Conservation (phyloP, 805 yeast genomes). For the Pichia phayaonensis region DNA sequence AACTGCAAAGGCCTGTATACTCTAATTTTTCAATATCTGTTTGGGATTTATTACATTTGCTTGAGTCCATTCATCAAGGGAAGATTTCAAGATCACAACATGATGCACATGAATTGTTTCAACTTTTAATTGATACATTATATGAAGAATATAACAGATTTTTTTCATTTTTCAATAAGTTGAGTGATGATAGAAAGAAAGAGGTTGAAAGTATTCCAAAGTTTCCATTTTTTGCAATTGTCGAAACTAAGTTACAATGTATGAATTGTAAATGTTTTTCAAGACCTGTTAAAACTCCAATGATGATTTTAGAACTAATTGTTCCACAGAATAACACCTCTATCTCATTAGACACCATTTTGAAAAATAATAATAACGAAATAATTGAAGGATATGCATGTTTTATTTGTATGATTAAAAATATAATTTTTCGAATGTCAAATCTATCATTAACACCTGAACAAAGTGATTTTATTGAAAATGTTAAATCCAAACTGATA, state of each 20-base stretch:
- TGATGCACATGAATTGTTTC: constrained; percentile 92
- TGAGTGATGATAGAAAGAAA: constrained; percentile 31
- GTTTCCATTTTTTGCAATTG: constrained; percentile 67
- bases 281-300: constrained; percentile 48
- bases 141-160: constrained; percentile 47
- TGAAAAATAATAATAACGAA: constrained; percentile 53
- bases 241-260: constrained; percentile 64
- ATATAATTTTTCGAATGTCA: constrained; percentile 5
- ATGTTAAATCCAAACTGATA: constrained; percentile 29
- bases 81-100: constrained; percentile 77
- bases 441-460: constrained; percentile 16
- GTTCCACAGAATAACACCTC: constrained; percentile 48
- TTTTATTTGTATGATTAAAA: constrained; percentile 51
- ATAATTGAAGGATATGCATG: constrained; percentile 78
- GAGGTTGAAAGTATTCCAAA: constrained; percentile 36
- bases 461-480: constrained; percentile 28
- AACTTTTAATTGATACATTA: constrained; percentile 69
- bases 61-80: constrained; percentile 67
- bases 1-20: constrained; percentile 56
- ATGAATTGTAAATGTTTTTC: constrained; percentile 57
- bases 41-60: constrained; percentile 67
- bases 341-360: constrained; percentile 39
- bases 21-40: constrained; percentile 54
- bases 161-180: constrained; percentile 37
- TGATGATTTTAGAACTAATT: constrained; percentile 64